Percentiles rank a stretch among this genome's conserved stretches.
These are phyloP conservation scores for Lachnellula cervina DNA, from an alignment of 2,329 filamentous ascomycete species.

Conservation along the genomic window DNA sequence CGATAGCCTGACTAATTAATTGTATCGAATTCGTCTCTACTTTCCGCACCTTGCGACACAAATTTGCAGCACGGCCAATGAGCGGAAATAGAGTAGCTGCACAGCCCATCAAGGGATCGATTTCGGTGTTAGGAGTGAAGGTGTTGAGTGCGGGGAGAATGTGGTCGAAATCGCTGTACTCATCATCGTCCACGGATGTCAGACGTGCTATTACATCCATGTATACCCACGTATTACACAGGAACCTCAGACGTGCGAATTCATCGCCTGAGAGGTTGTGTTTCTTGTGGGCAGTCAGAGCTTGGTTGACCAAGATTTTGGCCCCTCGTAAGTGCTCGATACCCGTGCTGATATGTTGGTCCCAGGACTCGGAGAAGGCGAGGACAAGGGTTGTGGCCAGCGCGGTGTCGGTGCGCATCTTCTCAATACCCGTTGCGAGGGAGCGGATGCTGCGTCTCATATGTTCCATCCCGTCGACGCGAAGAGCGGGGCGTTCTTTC, in stretches of 20 bases:
- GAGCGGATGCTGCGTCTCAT: slow-evolving; percentile 60
- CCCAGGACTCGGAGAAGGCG: slow-evolving; percentile 68
- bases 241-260: slow-evolving; percentile 54
- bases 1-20: slow-evolving; percentile 57
- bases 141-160: slow-evolving; percentile 37
- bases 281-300: slow-evolving; percentile 44
- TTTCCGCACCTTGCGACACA: slow-evolving; percentile 59
- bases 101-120: slow-evolving; percentile 70
- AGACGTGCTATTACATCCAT: slow-evolving; percentile 68
- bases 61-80: slow-evolving; percentile 59
- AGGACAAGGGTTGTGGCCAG: slow-evolving; percentile 66
- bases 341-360: slow-evolving; percentile 62
- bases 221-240: slow-evolving; percentile 70
- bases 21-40: slow-evolving; percentile 48
- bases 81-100: slow-evolving; percentile 63
- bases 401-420: slow-evolving; percentile 60
- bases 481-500: slow-evolving; percentile 50
- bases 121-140: slow-evolving; percentile 37
- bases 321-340: slow-evolving; percentile 66
- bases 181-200: slow-evolving; percentile 50
- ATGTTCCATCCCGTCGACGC: slow-evolving; percentile 61
- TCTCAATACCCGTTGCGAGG: slow-evolving; percentile 54
- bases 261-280: slow-evolving; percentile 42
- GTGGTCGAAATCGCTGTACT: slow-evolving; percentile 49
- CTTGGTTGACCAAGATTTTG: slow-evolving; percentile 57